Base-by-base conservation (phyloP, 2,329 filamentous ascomycete species). In the Keithomyces neogunnii region DNA sequence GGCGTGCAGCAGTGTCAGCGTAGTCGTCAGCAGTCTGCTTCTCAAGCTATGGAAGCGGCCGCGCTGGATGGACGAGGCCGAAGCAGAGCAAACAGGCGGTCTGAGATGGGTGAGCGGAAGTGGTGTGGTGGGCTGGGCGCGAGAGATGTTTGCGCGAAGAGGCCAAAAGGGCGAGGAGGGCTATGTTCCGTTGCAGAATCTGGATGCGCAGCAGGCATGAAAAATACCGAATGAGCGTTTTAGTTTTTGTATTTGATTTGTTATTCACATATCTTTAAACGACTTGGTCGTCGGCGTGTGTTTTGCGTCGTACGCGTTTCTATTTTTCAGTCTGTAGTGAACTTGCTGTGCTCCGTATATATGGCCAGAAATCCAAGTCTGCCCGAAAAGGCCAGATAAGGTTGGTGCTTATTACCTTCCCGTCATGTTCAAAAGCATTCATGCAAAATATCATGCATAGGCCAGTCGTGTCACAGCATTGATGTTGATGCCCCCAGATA, bases 1-100 rank as follows among this genome's bases (percentile, higher is more conserved):
- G 91, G 92, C 91, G 1, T 82, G 80, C 57, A 93, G 87, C 52
- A 92, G 86, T 58, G 89, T 99, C 45, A 93, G 86, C 53, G 93
- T 99, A 3, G 92, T 97, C 0, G 75, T 85, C 4, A 91, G 85
- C 66, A 89, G 85, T 59, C 72, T 99, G 51, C 76, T 95, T 39
- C 75, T 99, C 55, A 95, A 89, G 66, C 84, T 89, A 65, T 97
- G 92, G 91, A 81, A 75, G 56, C 76, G 91, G 13, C 93, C 93
- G 0, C 70, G 71, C 32, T 97, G 90, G 90, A 92, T 97, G 88
- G 81, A 88, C 45, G 81, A 87, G 57, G 79, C 80, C 5, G 73
- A 75, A 11, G 72, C 86, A 33, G 82, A 86, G 58, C 76, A 78
- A 57, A 79, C 79, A 51, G 73, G 75, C 33, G 71, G 70, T 3